Evolutionary conservation across 1,284 basidiomycete species (phyloP).

Genomic region (Papiliotrema terrestris): DNA sequence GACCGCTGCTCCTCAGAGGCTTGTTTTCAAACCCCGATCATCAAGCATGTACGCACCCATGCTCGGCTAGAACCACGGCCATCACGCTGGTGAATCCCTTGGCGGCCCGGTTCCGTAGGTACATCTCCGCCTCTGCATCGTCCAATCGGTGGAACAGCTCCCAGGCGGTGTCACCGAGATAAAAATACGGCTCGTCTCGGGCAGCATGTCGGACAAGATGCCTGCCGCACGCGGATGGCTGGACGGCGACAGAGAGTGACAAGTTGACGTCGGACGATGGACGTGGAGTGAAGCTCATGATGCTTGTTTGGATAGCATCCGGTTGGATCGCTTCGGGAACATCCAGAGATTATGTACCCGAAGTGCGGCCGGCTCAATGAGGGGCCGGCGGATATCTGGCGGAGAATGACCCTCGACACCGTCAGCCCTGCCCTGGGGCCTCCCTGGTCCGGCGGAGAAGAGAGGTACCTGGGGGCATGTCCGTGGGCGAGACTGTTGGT

Average conservation of each 20-base stretch:
- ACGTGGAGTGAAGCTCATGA: background rate
- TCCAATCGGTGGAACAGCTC: conserved; percentile 20
- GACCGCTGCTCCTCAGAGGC: conserved; percentile 3
- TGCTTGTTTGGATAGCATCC: background rate
- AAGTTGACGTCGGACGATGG: background rate
- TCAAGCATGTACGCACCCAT: conserved; percentile 17
- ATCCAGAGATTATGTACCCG: no score
- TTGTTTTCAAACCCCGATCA: background rate
- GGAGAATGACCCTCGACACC: no score
- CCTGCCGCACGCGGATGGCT: conserved; percentile 2
- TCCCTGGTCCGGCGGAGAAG: no score
- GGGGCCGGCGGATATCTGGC: no score
- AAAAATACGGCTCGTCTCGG: conserved; percentile 16
- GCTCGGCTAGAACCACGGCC: conserved; percentile 17
- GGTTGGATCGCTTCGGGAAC: background rate
- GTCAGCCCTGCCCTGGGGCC: no score
- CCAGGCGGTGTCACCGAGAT: conserved; percentile 25
- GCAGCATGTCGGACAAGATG: conserved; percentile 6
- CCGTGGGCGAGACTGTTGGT: no score
- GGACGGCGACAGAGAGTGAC: conserved; percentile 4
- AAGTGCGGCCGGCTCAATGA: no score
- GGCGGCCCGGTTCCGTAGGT: conserved; percentile 13
- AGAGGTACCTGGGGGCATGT: no score
- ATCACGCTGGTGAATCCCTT: conserved; percentile 22
- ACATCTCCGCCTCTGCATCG: conserved; percentile 14